Base-by-base conservation (phyloP, 2,329 filamentous ascomycete species). In the Blastomyces gilchristii region DNA sequence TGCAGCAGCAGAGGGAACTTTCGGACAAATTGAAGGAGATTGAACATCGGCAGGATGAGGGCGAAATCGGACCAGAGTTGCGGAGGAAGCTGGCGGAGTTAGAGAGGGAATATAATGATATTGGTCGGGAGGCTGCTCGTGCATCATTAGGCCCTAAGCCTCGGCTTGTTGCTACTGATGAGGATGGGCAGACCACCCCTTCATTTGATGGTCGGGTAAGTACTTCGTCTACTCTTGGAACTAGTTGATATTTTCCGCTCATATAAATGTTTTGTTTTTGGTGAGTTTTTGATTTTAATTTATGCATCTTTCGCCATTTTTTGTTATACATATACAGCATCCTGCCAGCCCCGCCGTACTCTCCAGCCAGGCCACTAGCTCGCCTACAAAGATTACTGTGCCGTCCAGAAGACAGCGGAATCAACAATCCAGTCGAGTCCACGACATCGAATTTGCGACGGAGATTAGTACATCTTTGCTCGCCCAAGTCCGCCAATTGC, bases 371-470 rank as follows among this genome's bases (percentile, higher is more conserved):
- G 89, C 90, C 53, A 88, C 88, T 9, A 87, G 85, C 64, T 97
- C 93, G 31, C 93, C 93, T 2, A 91, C 90, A 53, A 99, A 97
- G 77, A 82, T 96, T 66, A 89, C 83, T 69, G 89, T 94, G 9
- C 91, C 91, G 0, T 93, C 90, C 68, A 85, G 93, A 68, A 94
- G 92, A 74, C 84, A 94, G 72, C 85, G 94, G 63, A 97, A 97
- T 69, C 93, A 97, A 72, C 89, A 90, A 1, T 85, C 88, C 11
- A 94, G 87, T 72, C 87, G 92, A 60, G 87, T 96, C 14, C 91
- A 97, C 73, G 94, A 99, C 71, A 96, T 99, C 72, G 91, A 97
- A 70, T 96, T 99, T 72, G 94, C 93, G n/a, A 92, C 94, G 60
- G 93, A 99, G 73, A 97, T 99, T 70, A 97, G 91, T 72, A 96